These are phyloP conservation scores for Cladosporium phlei DNA, from an alignment of 2,329 filamentous ascomycete genomes.

Conservation along the genomic window DNA sequence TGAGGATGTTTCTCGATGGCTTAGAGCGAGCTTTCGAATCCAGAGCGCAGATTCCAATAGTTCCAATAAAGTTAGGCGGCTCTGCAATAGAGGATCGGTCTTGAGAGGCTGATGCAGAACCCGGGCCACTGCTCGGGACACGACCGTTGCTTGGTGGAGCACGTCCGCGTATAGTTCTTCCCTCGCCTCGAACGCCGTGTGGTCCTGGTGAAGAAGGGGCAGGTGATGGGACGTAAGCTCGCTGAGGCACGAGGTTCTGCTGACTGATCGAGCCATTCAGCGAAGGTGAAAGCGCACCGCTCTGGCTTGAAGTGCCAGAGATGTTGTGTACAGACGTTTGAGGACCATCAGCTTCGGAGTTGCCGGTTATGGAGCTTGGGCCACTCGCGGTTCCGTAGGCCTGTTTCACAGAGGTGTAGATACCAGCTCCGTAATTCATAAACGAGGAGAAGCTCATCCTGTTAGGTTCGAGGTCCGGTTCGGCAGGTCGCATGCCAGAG, in stretches of 20 bases:
- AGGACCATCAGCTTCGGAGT: conserved; percentile 40
- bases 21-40: conserved; percentile 96
- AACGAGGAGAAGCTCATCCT: conserved; percentile 69
- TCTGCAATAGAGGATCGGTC: conserved; percentile 57
- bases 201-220: conserved; percentile 53
- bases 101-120: conserved; percentile 73
- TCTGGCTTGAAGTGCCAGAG: conserved; percentile 41
- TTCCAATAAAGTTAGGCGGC: conserved; percentile 55
- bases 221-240: conserved; percentile 35
- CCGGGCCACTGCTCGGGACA: conserved; percentile 76
- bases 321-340: conserved; percentile 44
- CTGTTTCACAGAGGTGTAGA: conserved; percentile 48
- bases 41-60: conserved; percentile 89
- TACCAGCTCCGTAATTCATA: conserved; percentile 63
- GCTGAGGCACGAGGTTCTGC: background rate
- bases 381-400: conserved; percentile 39
- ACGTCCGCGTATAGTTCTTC: conserved; percentile 37
- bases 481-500: conserved; percentile 20
- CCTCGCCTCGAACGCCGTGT: conserved; percentile 18
- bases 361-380: conserved; percentile 41
- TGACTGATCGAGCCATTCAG: conserved; percentile 17
- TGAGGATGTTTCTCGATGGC: conserved; percentile 92
- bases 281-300: conserved; percentile 40
- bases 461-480: conserved; percentile 47
- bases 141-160: conserved; percentile 59